Evolutionary conservation across 139 green algal genomes (phyloP).

Genomic region (Cymbomonas tetramitiformis): DNA sequence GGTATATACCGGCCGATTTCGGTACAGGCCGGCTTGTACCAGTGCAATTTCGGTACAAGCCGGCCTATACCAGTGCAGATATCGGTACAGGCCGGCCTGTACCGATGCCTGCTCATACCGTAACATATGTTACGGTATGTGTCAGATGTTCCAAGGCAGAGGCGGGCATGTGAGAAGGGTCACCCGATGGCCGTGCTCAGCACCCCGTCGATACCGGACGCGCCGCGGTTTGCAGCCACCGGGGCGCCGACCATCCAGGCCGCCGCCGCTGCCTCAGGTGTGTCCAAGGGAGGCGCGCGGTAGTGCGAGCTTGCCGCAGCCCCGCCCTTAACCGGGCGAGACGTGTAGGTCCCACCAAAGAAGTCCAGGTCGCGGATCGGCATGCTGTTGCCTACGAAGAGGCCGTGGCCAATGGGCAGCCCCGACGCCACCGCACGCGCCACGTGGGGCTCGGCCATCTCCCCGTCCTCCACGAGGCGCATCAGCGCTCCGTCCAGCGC

Average conservation of each 20-base stretch:
- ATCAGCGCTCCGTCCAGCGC: not conserved
- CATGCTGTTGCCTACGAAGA: conserved; percentile 97
- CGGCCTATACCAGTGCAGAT: no score
- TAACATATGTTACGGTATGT: no score
- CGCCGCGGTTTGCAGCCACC: conserved; percentile 76
- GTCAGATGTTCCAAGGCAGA: no score
- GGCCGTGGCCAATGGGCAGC: conserved; percentile 45
- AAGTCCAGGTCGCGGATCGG: conserved; percentile 94
- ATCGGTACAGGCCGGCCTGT: no score
- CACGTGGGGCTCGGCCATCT: conserved; percentile 28
- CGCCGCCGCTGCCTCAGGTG: not conserved
- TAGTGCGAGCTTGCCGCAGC: not conserved
- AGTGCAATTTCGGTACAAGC: no score
- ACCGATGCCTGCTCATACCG: no score
- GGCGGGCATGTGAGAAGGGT: no score
- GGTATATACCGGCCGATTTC: no score
- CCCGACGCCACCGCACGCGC: conserved; percentile 26
- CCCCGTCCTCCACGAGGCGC: not conserved
- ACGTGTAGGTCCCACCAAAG: conserved; percentile 40
- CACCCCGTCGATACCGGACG: conserved; percentile 91
- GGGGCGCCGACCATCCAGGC: conserved; percentile 12
- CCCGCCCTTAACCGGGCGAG: not conserved
- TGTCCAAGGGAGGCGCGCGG: not conserved
- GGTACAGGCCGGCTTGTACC: no score
- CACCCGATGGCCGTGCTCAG: conserved; percentile 70